Percentiles rank a stretch among this genome's conserved stretches.
Evolutionary conservation across 345 rosid genomes (phyloP).

Genomic region (Hirschfeldia incana): DNA sequence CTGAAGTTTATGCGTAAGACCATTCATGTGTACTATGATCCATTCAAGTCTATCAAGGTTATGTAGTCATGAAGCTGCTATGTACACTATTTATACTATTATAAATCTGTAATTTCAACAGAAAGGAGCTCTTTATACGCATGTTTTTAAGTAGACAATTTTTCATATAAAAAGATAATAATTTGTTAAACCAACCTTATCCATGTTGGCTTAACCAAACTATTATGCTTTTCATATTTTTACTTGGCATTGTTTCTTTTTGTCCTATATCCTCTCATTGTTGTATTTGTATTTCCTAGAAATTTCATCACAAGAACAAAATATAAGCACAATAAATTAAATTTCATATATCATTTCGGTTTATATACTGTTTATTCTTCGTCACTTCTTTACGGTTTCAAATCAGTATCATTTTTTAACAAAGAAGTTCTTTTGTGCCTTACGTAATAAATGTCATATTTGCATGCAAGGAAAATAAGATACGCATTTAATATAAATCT

Average conservation of each 20-base stretch:
- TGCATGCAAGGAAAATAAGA: background rate
- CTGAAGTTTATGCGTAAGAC: too few species aligned
- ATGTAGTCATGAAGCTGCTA: too few species aligned
- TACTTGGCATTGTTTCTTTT: background rate
- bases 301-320: background rate
- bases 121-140: too few species aligned
- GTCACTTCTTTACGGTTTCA: background rate
- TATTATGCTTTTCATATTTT: background rate
- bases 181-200: too few species aligned
- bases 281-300: background rate
- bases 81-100: too few species aligned
- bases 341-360: background rate
- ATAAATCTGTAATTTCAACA: too few species aligned
- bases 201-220: too few species aligned
- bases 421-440: background rate
- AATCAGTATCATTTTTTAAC: background rate
- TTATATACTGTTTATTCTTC: background rate
- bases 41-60: too few species aligned
- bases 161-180: too few species aligned
- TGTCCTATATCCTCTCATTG: background rate
- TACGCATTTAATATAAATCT: background rate
- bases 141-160: too few species aligned
- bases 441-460: background rate
- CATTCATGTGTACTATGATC: too few species aligned
- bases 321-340: background rate